Base-by-base conservation (phyloP, 1,284 basidiomycete species). In the Cutaneotrichosporon cavernicola region DNA sequence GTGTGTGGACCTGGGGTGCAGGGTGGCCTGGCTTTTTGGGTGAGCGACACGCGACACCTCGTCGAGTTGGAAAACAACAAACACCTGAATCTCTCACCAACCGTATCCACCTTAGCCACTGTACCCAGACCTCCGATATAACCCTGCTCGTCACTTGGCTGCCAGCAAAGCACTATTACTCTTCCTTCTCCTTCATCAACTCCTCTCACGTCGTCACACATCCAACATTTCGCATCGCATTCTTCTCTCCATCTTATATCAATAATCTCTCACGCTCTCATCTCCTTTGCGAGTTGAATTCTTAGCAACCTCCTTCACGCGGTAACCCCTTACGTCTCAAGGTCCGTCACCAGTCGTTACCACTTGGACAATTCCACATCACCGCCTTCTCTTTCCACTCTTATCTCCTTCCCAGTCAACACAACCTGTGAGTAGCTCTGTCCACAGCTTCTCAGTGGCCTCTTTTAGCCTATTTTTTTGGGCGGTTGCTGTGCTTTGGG, bases 291-390 rank as follows among this genome's bases (percentile, higher is more conserved):
- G 43, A 46, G 43, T 46, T 46, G 43, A 46, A 46, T 46, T 46
- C 4, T n/a, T 46, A 46, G 43, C 18, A n/a, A 22, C 22, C 10
- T 50, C 49, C 13, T 50, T 50, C 49, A 4, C 43, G 49, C 49
- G 49, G 49, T 50, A 50, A 30, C 49, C 49, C 49, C 22, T 50
- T 30, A 50, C 22, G 49, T 50, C 49, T 22, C 49, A 50, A 50
- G 49, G 49, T 50, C 49, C 49, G 49, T 50, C 49, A 50, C 49
- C 49, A 26, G 26, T 26, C 22, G 49, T 30, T 30, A 22, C 22
- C 49, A 9, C 49, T 50, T 9, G 49, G 49, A 50, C 26, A 50
- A 16, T 22, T 11, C 49, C 26, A 18, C 49, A 18, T 50, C 22
- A 13, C 26, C 14, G 22, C 49, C 16, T 50, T 50, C 49, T 50